Evolutionary conservation across 148 eudicot genomes (phyloP).

Genomic region (Cornus florida): DNA sequence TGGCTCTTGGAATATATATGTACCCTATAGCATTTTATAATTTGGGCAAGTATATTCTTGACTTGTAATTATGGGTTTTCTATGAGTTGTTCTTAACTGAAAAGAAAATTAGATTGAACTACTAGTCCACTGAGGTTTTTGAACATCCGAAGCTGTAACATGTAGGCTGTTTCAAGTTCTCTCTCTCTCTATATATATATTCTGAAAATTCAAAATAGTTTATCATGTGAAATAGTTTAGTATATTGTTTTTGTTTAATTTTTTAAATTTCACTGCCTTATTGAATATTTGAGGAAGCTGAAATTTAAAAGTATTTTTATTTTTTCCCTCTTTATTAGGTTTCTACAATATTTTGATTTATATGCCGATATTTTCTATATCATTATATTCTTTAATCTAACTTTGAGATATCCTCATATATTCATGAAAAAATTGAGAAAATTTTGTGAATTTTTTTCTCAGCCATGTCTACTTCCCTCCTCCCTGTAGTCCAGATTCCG

Average conservation of each 20-base stretch:
- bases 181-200: no score
- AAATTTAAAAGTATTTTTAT: no score
- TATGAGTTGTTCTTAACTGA: background rate
- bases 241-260: no score
- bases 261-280: background rate
- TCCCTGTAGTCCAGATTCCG: background rate
- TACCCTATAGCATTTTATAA: background rate
- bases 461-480: background rate
- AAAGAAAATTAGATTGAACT: background rate
- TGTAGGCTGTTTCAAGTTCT: no score
- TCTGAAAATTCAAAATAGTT: no score
- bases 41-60: background rate
- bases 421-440: background rate
- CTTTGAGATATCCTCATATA: background rate
- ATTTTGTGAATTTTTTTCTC: background rate
- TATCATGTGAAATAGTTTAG: background rate
- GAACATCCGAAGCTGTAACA: background rate
- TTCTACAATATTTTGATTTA: no score
- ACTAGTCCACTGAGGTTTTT: background rate
- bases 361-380: background rate
- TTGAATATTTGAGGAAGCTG: no score
- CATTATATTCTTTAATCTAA: no score
- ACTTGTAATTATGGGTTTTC: background rate
- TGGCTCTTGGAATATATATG: background rate
- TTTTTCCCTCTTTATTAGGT: background rate